These are phyloP conservation scores for Triadica sebifera DNA, from an alignment of 345 rosid species.

Conservation along the genomic window DNA sequence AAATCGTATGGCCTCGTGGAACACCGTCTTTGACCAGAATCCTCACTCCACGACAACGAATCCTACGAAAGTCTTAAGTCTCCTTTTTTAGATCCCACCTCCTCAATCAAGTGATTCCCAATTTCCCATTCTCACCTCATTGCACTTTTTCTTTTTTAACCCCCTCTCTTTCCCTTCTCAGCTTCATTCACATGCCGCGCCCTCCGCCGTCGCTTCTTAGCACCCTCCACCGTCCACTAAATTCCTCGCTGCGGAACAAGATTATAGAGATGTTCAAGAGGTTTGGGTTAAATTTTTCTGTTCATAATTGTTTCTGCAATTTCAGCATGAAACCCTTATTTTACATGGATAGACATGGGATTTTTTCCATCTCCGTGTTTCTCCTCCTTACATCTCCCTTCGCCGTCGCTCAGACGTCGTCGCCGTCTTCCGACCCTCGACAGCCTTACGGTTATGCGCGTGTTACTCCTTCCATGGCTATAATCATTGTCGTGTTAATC, in stretches of 20 bases:
- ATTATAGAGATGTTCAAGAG: too few relatives aligned
- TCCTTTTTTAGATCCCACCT: background rate
- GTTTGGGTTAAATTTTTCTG: too few relatives aligned
- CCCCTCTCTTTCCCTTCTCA: background rate
- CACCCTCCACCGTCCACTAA: background rate
- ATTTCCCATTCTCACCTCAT: too few relatives aligned
- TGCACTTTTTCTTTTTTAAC: background rate
- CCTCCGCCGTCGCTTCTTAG: background rate
- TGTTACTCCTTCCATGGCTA: slow-evolving; percentile 76
- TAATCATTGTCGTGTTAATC: slow-evolving; percentile 65
- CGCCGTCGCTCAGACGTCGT: background rate
- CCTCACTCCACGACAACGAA: background rate
- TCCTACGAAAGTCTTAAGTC: background rate
- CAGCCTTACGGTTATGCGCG: slow-evolving; percentile 30
- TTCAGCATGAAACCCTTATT: too few relatives aligned
- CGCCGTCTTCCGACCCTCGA: background rate
- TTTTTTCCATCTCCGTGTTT: slow-evolving; percentile 1
- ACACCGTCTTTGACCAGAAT: slow-evolving; percentile 7
- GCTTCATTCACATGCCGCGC: background rate
- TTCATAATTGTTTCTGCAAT: too few relatives aligned
- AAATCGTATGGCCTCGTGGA: background rate
- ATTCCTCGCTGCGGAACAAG: background rate
- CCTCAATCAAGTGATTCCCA: background rate
- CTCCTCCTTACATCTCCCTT: slow-evolving; percentile 7
- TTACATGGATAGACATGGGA: background rate